phyloP scores from a whole-genome alignment of 176 grass and related monocot species.

The Eremochloa ophiuroides region DNA sequence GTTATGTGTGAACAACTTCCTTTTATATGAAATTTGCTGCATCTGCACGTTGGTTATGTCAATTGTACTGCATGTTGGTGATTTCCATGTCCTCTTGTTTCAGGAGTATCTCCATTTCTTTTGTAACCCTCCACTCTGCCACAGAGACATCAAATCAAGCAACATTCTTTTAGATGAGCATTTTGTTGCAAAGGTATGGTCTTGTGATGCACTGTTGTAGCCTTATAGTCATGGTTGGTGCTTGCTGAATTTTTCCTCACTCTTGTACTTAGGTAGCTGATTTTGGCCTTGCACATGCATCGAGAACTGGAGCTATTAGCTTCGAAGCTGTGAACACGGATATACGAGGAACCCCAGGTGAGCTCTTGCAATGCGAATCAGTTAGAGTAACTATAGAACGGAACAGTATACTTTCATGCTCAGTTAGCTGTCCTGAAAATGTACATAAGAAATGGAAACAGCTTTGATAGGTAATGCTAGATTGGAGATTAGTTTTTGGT shows the following conservation, averaged over 20 bases:
- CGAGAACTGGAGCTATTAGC: constrained; percentile 75
- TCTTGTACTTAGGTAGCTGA: constrained; percentile 70
- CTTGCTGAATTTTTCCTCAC: not conserved
- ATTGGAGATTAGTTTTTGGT: no score
- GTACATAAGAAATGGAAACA: not conserved
- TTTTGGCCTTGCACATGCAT: constrained; percentile 96
- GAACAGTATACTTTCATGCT: not conserved
- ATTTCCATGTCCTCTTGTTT: constrained; percentile 18
- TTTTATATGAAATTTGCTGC: not conserved
- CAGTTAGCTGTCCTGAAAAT: not conserved
- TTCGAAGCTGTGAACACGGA: constrained; percentile 96
- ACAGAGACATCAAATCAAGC: constrained; percentile 94
- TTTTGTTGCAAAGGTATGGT: constrained; percentile 80
- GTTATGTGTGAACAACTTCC: not conserved
- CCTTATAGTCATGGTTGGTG: not conserved
- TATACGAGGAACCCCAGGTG: constrained; percentile 92
- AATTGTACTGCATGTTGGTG: not conserved
- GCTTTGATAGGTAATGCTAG: not conserved
- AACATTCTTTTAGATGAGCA: constrained; percentile 97
- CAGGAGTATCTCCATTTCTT: constrained; percentile 99
- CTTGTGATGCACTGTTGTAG: not conserved
- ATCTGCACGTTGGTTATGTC: not conserved
- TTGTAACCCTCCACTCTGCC: constrained; percentile 95
- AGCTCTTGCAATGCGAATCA: not conserved
- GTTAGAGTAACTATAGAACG: not conserved